These are phyloP conservation scores for Phaseolus coccineus DNA, from an alignment of 331 rosid genomes.

Conservation along the genomic window DNA sequence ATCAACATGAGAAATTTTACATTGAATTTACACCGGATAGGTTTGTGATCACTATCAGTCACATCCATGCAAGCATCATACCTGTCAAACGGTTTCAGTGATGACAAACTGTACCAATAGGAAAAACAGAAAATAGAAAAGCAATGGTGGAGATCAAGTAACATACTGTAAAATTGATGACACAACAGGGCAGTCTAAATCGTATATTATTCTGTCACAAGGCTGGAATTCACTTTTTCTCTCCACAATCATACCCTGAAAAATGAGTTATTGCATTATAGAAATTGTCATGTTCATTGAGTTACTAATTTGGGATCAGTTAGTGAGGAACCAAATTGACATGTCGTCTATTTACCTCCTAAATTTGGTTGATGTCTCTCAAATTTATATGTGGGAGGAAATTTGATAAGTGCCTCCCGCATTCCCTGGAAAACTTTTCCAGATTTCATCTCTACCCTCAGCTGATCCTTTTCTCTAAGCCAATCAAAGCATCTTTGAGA, in stretches of 20 bases:
- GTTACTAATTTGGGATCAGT: slow-evolving; percentile 19
- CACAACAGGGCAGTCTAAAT: slow-evolving; percentile 89
- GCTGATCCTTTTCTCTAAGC: slow-evolving; percentile 99
- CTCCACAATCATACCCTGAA: slow-evolving; percentile 97
- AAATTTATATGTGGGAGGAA: slow-evolving; percentile 98
- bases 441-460: slow-evolving; percentile 92
- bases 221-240: slow-evolving; percentile 98
- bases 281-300: slow-evolving; percentile 2
- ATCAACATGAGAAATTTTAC: slow-evolving; percentile 82
- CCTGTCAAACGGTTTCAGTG: slow-evolving; percentile 56
- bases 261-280: slow-evolving; percentile 14
- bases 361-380: slow-evolving; percentile 90
- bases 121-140: slow-evolving; percentile 32
- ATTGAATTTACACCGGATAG: slow-evolving; percentile 87
- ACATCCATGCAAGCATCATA: slow-evolving; percentile 99
- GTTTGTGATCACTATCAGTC: slow-evolving; percentile 98
- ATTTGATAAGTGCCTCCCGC: slow-evolving; percentile 93
- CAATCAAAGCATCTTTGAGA: slow-evolving; percentile 99
- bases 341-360: slow-evolving; percentile 65
- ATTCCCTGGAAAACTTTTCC: slow-evolving; percentile 99
- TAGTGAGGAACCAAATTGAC: slow-evolving; percentile 35
- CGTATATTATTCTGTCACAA: slow-evolving; percentile 97
- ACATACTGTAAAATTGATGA: slow-evolving; percentile 89
- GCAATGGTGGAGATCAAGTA: background rate
- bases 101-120: slow-evolving; percentile 36